Evolutionary conservation across 352 stramenopile genomes (phyloP).

Genomic region (Globisporangium viniferum): DNA sequence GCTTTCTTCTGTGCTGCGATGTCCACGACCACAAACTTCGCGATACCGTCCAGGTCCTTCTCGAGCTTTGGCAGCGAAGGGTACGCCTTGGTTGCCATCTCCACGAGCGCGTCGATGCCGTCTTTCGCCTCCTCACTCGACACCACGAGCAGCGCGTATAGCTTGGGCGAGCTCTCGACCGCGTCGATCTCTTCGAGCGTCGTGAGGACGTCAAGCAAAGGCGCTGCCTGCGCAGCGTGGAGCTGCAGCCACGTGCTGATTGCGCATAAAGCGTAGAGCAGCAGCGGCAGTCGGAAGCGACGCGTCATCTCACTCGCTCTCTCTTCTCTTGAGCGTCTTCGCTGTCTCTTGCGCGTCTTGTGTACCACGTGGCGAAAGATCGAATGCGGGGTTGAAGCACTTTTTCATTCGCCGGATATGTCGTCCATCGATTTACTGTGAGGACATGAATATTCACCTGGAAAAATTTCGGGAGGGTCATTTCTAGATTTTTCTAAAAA

Average conservation of each 20-base stretch:
- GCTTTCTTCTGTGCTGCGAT: slow-evolving; percentile 28
- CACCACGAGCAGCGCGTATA: slow-evolving; percentile 15
- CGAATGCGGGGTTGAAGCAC: slow-evolving; percentile 7
- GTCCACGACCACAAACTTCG: slow-evolving; percentile 44
- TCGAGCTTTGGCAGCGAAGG: slow-evolving; percentile 36
- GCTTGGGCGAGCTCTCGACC: slow-evolving; percentile 9
- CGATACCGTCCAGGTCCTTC: slow-evolving; percentile 40
- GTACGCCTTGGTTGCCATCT: slow-evolving; percentile 32
- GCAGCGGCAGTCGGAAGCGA: neutral
- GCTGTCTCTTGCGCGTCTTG: neutral
- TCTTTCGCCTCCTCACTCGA: slow-evolving; percentile 11
- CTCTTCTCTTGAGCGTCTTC: neutral
- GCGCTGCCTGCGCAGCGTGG: neutral
- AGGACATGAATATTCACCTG: no score
- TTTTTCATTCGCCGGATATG: neutral
- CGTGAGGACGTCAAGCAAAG: slow-evolving; percentile 6
- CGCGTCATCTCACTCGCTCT: neutral
- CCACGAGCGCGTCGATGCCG: slow-evolving; percentile 30
- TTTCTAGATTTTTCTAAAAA: slow-evolving; percentile 5
- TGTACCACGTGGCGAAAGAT: slow-evolving; percentile 5
- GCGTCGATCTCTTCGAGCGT: slow-evolving; percentile 11
- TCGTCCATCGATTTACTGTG: no score
- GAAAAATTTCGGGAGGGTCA: neutral
- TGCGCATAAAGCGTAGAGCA: neutral
- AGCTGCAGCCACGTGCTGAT: neutral